Percentiles rank a stretch among this genome's conserved stretches.
Conservation (phyloP, 768 basidiomycete species). For the Rubroboletus pulcherrimus region DNA sequence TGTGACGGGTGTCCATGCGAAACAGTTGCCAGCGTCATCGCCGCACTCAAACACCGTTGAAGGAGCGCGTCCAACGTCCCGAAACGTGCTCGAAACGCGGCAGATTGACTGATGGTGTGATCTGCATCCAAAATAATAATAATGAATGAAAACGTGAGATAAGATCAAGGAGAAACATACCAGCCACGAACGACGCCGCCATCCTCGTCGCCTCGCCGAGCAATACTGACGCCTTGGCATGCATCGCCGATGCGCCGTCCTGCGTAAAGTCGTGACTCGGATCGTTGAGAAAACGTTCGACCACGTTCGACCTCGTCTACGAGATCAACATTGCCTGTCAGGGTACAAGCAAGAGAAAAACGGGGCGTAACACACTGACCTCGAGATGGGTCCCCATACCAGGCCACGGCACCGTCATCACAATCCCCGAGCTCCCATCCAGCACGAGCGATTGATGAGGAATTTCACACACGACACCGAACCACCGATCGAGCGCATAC, state of each 20-base stretch:
- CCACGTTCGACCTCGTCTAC: constrained; percentile 10
- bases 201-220: constrained; percentile 34
- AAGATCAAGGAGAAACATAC: constrained; percentile 18
- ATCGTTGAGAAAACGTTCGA: constrained; percentile 17
- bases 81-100: constrained; percentile 43
- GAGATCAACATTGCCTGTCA: neutral
- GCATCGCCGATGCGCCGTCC: constrained; percentile 10
- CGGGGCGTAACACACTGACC: constrained; percentile 1
- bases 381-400: constrained; percentile 7
- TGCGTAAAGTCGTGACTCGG: constrained; percentile 7
- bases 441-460: constrained; percentile 17
- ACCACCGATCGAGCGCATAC: constrained; percentile 33
- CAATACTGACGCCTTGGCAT: constrained; percentile 32
- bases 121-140: constrained; percentile 27
- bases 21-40: constrained; percentile 1
- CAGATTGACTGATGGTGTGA: constrained; percentile 38
- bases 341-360: neutral
- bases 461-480: constrained; percentile 28
- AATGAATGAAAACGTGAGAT: neutral
- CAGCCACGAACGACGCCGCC: constrained; percentile 23
- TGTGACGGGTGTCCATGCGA: neutral
- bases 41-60: constrained; percentile 24
- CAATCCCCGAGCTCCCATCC: constrained; percentile 23
- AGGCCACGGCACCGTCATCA: constrained; percentile 44
- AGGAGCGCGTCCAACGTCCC: constrained; percentile 45